A percentile compares a stretch with the other conserved stretches of the same genome.
phyloP scores from a whole-genome alignment of 2,329 filamentous ascomycete species.

The Thermoascus crustaceus region DNA sequence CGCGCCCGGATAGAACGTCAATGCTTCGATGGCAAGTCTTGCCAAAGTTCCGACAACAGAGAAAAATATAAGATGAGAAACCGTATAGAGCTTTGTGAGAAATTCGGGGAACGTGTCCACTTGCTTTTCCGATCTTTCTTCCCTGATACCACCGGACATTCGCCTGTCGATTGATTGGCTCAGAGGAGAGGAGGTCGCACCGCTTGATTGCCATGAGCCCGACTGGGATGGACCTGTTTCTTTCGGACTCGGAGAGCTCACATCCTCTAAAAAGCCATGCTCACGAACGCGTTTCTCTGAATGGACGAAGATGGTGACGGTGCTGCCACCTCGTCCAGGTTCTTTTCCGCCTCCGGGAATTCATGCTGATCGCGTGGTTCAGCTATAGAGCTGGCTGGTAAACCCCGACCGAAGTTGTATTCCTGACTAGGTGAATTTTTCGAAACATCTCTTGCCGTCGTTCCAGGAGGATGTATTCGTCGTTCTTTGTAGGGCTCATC shows the following conservation, averaged over 20 bases:
- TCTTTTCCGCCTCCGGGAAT: constrained; percentile 16
- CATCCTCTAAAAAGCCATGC: constrained; percentile 36
- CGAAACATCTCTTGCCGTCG: too few relatives aligned
- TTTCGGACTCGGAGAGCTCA: constrained; percentile 20
- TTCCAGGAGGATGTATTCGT: constrained; percentile 3
- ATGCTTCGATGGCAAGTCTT: constrained; percentile 63
- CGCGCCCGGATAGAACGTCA: constrained; percentile 69
- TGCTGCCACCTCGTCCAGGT: constrained; percentile 20
- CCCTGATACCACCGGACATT: too few relatives aligned
- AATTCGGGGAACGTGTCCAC: too few relatives aligned
- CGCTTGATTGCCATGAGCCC: too few relatives aligned
- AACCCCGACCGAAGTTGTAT: not conserved
- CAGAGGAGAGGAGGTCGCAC: too few relatives aligned
- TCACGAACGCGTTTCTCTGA: constrained; percentile 29
- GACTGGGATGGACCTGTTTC: not conserved
- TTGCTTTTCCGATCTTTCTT: too few relatives aligned
- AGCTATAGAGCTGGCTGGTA: not conserved
- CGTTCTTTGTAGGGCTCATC: too few relatives aligned
- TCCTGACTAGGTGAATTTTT: too few relatives aligned
- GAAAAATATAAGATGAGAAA: constrained; percentile 73
- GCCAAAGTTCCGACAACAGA: constrained; percentile 72
- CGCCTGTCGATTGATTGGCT: too few relatives aligned
- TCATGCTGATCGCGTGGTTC: constrained; percentile 8
- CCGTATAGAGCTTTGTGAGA: constrained; percentile 45
- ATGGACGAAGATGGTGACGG: constrained; percentile 37